These are phyloP conservation scores for Pseudonitzschia multiseries DNA, from an alignment of 108 stramenopile species.

Conservation along the genomic window DNA sequence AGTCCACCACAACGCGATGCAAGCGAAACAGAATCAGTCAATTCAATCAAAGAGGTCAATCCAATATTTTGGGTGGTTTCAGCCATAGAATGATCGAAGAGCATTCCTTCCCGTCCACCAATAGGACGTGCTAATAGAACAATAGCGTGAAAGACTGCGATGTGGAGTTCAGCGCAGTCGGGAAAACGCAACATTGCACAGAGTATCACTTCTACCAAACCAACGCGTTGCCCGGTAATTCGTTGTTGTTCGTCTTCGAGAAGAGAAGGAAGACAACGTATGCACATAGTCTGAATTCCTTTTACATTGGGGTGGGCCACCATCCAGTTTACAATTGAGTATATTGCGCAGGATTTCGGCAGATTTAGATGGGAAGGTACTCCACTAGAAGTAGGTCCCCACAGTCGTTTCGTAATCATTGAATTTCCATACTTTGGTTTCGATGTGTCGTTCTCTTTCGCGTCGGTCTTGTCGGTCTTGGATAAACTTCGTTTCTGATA, in stretches of 20 bases:
- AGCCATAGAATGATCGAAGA: conserved; percentile 79
- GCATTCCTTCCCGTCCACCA: conserved; percentile 88
- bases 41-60: conserved; percentile 1
- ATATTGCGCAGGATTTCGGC: conserved; percentile 81
- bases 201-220: conserved; percentile 69
- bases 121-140: conserved; percentile 88
- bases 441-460: conserved; percentile 1
- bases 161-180: conserved; percentile 67
- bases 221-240: conserved; percentile 66
- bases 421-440: conserved; percentile 57
- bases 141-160: conserved; percentile 80
- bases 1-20: conserved; percentile 9
- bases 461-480: neutral
- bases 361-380: conserved; percentile 54
- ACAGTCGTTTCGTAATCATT: conserved; percentile 64
- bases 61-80: conserved; percentile 26
- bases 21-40: neutral
- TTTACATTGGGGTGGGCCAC: conserved; percentile 75
- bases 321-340: conserved; percentile 85
- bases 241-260: conserved; percentile 79
- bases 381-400: conserved; percentile 55
- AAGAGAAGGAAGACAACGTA: conserved; percentile 62
- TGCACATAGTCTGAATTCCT: conserved; percentile 87
- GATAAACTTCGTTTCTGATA: neutral
- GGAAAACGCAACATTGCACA: conserved; percentile 80